A percentile compares a stretch with the other conserved stretches of the same genome.
Evolutionary conservation across 2,329 filamentous ascomycete species (phyloP).

Genomic region (Coniella vitis): DNA sequence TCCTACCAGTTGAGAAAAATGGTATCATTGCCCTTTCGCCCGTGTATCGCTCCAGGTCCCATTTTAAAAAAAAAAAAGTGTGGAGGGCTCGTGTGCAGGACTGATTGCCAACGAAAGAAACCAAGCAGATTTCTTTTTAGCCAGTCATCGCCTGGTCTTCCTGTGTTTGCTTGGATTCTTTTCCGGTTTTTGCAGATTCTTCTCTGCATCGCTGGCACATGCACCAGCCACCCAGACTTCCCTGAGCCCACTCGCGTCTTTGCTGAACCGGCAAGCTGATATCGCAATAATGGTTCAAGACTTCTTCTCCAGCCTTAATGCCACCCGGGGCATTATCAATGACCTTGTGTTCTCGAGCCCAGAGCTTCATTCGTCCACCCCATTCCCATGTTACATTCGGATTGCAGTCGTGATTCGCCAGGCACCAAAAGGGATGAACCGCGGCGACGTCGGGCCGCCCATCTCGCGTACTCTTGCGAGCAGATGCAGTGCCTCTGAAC

Average conservation of each 20-base stretch:
- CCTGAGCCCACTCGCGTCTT: slow-evolving; percentile 80
- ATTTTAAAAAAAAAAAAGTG: not conserved
- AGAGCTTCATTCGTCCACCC: slow-evolving; percentile 70
- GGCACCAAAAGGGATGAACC: slow-evolving; percentile 91
- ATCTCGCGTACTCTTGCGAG: slow-evolving; percentile 67
- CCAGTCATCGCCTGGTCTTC: not conserved
- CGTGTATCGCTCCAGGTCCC: slow-evolving; percentile 6
- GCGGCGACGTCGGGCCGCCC: slow-evolving; percentile 86
- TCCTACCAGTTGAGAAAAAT: not conserved
- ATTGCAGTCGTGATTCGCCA: slow-evolving; percentile 93
- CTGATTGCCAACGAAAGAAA: not conserved
- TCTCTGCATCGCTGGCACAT: slow-evolving; percentile 75
- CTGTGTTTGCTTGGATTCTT: not conserved
- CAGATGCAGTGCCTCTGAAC: slow-evolving; percentile 87
- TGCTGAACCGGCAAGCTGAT: slow-evolving; percentile 69
- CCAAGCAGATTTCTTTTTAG: not conserved
- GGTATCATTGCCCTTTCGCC: slow-evolving; percentile 1
- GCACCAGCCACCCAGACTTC: slow-evolving; percentile 83
- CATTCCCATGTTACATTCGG: slow-evolving; percentile 95
- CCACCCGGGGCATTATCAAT: slow-evolving; percentile 47
- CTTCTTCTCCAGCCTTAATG: slow-evolving; percentile 73
- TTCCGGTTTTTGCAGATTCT: slow-evolving; percentile 44
- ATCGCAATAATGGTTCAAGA: slow-evolving; percentile 88
- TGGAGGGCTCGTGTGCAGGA: not conserved
- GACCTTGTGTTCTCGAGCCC: slow-evolving; percentile 52